Evolutionary conservation across 768 basidiomycete genomes (phyloP).

Genomic region (Obba rivulosa): DNA sequence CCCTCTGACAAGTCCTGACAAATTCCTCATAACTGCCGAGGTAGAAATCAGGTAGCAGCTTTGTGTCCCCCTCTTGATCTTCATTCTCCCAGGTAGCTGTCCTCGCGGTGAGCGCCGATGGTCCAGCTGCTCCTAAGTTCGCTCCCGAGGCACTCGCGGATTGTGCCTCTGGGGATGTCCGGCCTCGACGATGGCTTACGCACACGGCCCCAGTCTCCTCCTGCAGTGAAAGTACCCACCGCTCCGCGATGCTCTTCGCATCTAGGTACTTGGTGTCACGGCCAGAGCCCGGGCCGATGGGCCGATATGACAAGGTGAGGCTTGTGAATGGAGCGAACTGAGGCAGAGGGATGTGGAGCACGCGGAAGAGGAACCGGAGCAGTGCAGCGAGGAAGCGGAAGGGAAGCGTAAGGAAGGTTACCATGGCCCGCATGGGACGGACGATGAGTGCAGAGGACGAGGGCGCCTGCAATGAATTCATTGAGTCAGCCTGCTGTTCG

Average conservation of each 20-base stretch:
- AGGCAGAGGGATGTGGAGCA: slow-evolving; percentile 66
- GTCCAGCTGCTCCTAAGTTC: slow-evolving; percentile 29
- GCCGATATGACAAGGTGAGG: slow-evolving; percentile 41
- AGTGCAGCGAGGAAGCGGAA: slow-evolving; percentile 53
- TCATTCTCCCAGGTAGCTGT: slow-evolving; percentile 20
- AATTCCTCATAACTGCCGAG: slow-evolving; percentile 79
- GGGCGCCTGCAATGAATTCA: slow-evolving; percentile 7
- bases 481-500: too few species aligned
- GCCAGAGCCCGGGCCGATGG: slow-evolving; percentile 23
- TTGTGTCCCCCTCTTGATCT: slow-evolving; percentile 30
- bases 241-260: slow-evolving; percentile 47
- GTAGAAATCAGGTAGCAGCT: slow-evolving; percentile 75
- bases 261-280: slow-evolving; percentile 10
- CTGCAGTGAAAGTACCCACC: slow-evolving; percentile 77
- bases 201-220: slow-evolving; percentile 78
- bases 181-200: slow-evolving; percentile 32
- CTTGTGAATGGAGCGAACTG: slow-evolving; percentile 34
- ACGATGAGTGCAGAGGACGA: slow-evolving; percentile 13
- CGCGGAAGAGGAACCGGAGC: slow-evolving; percentile 59
- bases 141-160: slow-evolving; percentile 23
- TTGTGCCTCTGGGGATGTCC: background rate
- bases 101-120: slow-evolving; percentile 39
- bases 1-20: slow-evolving; percentile 62
- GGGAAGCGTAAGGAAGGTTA: slow-evolving; percentile 52
- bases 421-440: slow-evolving; percentile 32